Conservation (phyloP, 1,284 basidiomycete genomes). For the Apiotrichum brassicae region DNA sequence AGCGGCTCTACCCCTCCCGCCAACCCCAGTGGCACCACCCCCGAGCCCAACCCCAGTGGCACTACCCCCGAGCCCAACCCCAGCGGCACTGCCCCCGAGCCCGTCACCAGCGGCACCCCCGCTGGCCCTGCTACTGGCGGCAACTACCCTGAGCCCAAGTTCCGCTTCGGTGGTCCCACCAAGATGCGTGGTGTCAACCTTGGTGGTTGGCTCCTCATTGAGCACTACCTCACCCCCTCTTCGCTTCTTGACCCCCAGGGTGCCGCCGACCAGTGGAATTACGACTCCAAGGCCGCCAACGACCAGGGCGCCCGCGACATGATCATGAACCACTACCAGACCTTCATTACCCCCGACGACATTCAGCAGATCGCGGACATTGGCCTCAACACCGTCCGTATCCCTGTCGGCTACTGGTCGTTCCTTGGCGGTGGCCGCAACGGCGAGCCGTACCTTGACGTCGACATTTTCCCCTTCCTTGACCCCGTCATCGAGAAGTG, state of each 20-base stretch:
- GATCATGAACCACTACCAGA: conserved; percentile 36
- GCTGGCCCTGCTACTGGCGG: no score
- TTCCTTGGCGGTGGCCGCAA: conserved; percentile 1
- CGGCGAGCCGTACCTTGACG: conserved; percentile 57
- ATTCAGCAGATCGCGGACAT: conserved; percentile 52
- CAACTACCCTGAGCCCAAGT: conserved; percentile 11
- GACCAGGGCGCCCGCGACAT: conserved; percentile 25
- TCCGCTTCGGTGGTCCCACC: conserved; percentile 31
- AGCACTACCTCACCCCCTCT: conserved; percentile 46
- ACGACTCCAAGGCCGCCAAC: conserved; percentile 30
- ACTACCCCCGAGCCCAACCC: no score
- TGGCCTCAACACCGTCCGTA: conserved; percentile 42
- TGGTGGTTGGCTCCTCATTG: conserved; percentile 45
- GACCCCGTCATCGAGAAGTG: conserved; percentile 70
- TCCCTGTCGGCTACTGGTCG: conserved; percentile 40
- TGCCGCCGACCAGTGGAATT: conserved; percentile 39
- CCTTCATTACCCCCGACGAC: conserved; percentile 57
- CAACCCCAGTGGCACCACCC: no score
- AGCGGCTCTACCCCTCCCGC: no score
- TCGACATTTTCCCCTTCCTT: conserved; percentile 44
- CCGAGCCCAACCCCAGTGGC: no score
- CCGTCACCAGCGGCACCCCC: no score
- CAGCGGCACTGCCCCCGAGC: no score
- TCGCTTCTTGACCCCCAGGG: conserved; percentile 43
- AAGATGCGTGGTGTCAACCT: conserved; percentile 44